These are phyloP conservation scores for Monilinia polystroma DNA, from an alignment of 2,329 filamentous ascomycete genomes.

Conservation along the genomic window DNA sequence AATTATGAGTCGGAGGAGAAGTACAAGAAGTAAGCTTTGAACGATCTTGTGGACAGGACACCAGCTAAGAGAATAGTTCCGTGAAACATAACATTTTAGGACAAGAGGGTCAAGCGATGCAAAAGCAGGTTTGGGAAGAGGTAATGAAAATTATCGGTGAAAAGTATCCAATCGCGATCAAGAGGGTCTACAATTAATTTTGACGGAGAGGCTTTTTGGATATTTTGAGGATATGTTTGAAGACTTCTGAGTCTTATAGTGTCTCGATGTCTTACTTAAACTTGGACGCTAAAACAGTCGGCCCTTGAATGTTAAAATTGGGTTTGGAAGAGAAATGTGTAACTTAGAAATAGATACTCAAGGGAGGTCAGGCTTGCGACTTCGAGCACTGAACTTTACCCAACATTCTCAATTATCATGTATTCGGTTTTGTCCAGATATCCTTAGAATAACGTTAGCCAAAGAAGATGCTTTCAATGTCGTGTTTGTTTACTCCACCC, in stretches of 20 bases:
- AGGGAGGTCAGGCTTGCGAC: no score
- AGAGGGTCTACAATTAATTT: background rate
- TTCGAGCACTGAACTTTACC: no score
- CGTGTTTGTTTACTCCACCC: background rate
- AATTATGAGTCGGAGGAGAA: slow-evolving; percentile 33
- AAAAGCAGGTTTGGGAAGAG: slow-evolving; percentile 35
- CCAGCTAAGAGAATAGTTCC: slow-evolving; percentile 22
- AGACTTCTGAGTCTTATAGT: no score
- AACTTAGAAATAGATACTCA: no score
- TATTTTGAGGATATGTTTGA: no score
- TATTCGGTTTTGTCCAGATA: background rate
- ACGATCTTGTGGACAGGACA: slow-evolving; percentile 8
- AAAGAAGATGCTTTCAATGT: background rate
- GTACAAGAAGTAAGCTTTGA: slow-evolving; percentile 31
- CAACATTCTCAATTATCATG: no score
- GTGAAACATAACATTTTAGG: slow-evolving; percentile 31
- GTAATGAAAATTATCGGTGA: slow-evolving; percentile 30
- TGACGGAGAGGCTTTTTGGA: no score
- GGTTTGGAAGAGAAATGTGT: no score
- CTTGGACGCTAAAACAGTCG: no score
- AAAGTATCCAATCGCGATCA: slow-evolving; percentile 23
- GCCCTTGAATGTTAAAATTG: no score
- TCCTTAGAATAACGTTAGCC: background rate
- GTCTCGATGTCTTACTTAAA: no score
- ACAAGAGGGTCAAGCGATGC: slow-evolving; percentile 34